These are phyloP conservation scores for Fusarium haematococcum DNA, from an alignment of 2,329 filamentous ascomycete genomes.

Conservation along the genomic window DNA sequence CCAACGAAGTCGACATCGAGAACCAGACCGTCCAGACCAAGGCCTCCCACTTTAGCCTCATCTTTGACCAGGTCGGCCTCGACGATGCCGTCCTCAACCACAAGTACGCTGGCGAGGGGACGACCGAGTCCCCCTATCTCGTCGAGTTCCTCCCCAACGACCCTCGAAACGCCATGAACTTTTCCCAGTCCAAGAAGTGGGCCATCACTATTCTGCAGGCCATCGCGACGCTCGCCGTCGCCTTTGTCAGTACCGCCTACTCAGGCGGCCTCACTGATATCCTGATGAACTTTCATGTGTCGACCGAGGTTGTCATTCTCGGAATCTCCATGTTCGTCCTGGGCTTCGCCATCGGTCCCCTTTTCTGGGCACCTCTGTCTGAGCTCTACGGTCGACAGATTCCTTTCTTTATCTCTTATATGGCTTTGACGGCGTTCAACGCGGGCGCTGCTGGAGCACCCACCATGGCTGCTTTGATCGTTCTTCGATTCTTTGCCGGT, in stretches of 20 bases:
- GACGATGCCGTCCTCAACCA: slow-evolving; percentile 67
- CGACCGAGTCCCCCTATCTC: slow-evolving; percentile 73
- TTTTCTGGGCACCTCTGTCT: slow-evolving; percentile 75
- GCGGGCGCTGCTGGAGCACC: slow-evolving; percentile 67
- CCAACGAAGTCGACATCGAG: slow-evolving; percentile 54
- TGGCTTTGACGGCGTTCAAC: slow-evolving; percentile 70
- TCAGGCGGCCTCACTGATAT: slow-evolving; percentile 68
- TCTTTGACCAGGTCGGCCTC: slow-evolving; percentile 69
- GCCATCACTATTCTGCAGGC: slow-evolving; percentile 71
- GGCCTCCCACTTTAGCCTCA: slow-evolving; percentile 62
- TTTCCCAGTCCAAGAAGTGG: slow-evolving; percentile 71
- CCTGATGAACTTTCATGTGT: slow-evolving; percentile 64
- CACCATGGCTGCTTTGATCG: slow-evolving; percentile 69
- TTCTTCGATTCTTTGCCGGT: slow-evolving; percentile 77
- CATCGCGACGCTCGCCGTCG: slow-evolving; percentile 74
- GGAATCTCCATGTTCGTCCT: slow-evolving; percentile 74
- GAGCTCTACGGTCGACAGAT: slow-evolving; percentile 72
- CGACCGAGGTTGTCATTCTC: slow-evolving; percentile 65
- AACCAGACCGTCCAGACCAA: slow-evolving; percentile 50
- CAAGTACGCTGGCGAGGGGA: slow-evolving; percentile 71
- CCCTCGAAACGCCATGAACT: slow-evolving; percentile 74
- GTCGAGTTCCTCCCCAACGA: slow-evolving; percentile 77
- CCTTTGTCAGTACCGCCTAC: slow-evolving; percentile 78
- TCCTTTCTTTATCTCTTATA: slow-evolving; percentile 70
- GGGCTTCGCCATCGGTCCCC: slow-evolving; percentile 70